Base-by-base conservation (phyloP, 2,329 filamentous ascomycete species). In the Verticillium alfalfae region DNA sequence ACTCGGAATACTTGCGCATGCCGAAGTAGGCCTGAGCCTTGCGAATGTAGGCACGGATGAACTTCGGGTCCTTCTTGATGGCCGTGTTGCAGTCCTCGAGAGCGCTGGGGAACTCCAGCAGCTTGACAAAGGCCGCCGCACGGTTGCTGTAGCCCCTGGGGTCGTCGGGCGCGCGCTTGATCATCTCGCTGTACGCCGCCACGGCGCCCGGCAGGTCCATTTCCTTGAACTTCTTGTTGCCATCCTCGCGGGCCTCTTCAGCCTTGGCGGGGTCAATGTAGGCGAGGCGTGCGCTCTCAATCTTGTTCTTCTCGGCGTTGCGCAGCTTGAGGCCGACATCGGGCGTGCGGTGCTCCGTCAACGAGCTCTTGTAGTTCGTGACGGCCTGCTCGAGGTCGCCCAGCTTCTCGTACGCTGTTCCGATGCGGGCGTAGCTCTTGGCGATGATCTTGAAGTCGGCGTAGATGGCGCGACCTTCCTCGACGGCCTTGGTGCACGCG, bases 381-480 rank as follows among this genome's bases (percentile, higher is more conserved):
- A 99, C 86, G 31, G 96, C 95, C 63, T 88, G 86, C 60, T 84
- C 75, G 12, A 95, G 80, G 69, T 98, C 90, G 67, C 90, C 92
- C 73, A 89, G 79, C 80, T 93, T 97, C 83, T 99, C 95, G 74
- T 98, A 93, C 0, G 94, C 88, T n/a, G 88, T 86, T 66, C 95
- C 95, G 68, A 99, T 96, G 69, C 95, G 92, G 45, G 93, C 93
- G 71, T 95, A 97, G n/a, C 94, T 91, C 87, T 97, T 98, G 73
- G 96, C 93, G 67, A 99, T 94, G 72, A 93, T 84, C 86, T 99
- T 99, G 84, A 98, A 99, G 79, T 99, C 95, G 66, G 95, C 93
- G 61, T 93, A 90, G 68, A 96, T 88, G 69, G 90, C 85, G 63
- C 95, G 92, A 61, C 95, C 95, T 75, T 98, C 90, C 68, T 96